phyloP scores from a whole-genome alignment of 768 basidiomycete genomes.

The Mycena indigotica region DNA sequence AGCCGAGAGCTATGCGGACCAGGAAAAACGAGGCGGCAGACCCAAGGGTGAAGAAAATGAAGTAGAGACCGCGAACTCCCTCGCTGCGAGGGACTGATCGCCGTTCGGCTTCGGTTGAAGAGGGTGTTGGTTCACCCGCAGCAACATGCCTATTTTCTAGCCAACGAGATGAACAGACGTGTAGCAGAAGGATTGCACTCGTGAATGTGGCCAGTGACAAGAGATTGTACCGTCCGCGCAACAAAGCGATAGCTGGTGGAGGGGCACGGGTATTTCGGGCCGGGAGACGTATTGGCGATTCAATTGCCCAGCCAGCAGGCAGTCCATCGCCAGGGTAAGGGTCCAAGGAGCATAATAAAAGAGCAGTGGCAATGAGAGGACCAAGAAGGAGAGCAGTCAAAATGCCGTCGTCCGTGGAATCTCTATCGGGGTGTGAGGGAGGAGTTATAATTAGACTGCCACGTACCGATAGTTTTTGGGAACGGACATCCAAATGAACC shows the following conservation, averaged over 20 bases:
- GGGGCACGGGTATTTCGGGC: constrained; percentile 35
- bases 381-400: constrained; percentile 82
- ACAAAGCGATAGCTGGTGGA: constrained; percentile 54
- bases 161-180: constrained; percentile 78
- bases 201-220: constrained; percentile 82
- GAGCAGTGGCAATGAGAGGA: constrained; percentile 73
- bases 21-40: constrained; percentile 52
- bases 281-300: constrained; percentile 61
- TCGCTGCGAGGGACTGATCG: constrained; percentile 78
- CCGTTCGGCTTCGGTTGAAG: constrained; percentile 65
- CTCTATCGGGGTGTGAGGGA: constrained; percentile 43
- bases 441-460: background rate
- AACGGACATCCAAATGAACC: constrained; percentile 88
- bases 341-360: constrained; percentile 58
- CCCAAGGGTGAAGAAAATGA: constrained; percentile 61
- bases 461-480: constrained; percentile 81
- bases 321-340: constrained; percentile 38
- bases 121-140: constrained; percentile 22
- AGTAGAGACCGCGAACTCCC: constrained; percentile 60
- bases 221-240: constrained; percentile 72
- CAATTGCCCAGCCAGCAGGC: constrained; percentile 76
- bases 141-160: constrained; percentile 58
- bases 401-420: constrained; percentile 83
- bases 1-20: constrained; percentile 49
- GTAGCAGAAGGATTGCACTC: constrained; percentile 75